phyloP scores from a whole-genome alignment of 352 stramenopile species.

The Globisporangium orthogonon region DNA sequence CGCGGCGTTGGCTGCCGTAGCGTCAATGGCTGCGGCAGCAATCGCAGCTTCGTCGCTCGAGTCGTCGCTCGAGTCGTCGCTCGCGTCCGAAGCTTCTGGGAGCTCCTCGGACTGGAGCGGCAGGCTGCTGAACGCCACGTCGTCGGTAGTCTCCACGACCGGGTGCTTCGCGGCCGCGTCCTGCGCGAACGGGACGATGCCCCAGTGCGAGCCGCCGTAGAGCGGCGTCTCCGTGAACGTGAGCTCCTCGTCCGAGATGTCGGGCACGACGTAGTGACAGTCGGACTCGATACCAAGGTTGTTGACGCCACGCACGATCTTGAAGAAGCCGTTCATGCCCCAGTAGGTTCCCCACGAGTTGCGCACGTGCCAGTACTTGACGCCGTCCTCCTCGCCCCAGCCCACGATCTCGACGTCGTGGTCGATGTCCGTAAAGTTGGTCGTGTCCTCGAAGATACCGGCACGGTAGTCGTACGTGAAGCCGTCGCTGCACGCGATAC shows the following conservation, averaged over 20 bases:
- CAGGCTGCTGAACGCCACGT: constrained; percentile 45
- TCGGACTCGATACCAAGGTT: constrained; percentile 85
- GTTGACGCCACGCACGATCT: constrained; percentile 91
- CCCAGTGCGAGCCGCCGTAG: constrained; percentile 53
- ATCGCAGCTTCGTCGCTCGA: constrained; percentile 10
- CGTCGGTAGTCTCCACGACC: constrained; percentile 74
- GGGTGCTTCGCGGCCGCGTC: constrained; percentile 66
- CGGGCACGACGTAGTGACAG: constrained; percentile 78
- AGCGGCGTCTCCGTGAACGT: constrained; percentile 50
- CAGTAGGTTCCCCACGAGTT: constrained; percentile 94
- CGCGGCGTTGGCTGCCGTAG: not conserved
- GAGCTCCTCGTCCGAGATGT: constrained; percentile 45
- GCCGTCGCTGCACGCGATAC: constrained; percentile 87
- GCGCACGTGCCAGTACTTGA: constrained; percentile 96
- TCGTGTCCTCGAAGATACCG: constrained; percentile 90
- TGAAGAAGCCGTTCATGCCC: constrained; percentile 96
- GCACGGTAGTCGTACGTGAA: constrained; percentile 91
- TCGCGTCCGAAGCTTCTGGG: constrained; percentile 17
- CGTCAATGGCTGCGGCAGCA: not conserved
- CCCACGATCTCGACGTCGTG: constrained; percentile 84
- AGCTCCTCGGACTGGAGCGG: constrained; percentile 43
- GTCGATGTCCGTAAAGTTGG: constrained; percentile 78
- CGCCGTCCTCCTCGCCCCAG: constrained; percentile 89
- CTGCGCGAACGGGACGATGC: constrained; percentile 48
- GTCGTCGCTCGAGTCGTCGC: constrained; percentile 11